Conservation (phyloP, 1,284 basidiomycete species). For the Boletus sp. region DNA sequence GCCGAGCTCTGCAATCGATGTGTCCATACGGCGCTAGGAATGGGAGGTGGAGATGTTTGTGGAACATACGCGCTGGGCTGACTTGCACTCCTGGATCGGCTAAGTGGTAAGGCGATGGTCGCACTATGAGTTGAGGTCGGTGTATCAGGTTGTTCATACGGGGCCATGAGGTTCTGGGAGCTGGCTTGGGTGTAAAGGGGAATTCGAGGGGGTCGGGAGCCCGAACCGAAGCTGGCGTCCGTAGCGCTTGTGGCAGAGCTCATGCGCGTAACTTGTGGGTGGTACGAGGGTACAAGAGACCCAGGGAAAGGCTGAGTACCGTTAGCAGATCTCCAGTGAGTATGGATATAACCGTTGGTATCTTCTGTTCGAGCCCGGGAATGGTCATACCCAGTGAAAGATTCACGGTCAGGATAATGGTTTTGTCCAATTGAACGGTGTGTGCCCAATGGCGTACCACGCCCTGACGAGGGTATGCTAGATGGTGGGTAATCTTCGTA, state of each 20-base stretch:
- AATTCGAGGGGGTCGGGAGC: slow-evolving; percentile 42
- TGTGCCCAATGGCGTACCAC: slow-evolving; percentile 61
- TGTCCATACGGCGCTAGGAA: slow-evolving; percentile 54
- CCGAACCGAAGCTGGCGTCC: slow-evolving; percentile 49
- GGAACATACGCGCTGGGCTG: slow-evolving; percentile 68
- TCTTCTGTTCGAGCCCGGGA: slow-evolving; percentile 74
- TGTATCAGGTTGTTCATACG: slow-evolving; percentile 44
- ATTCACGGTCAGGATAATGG: slow-evolving; percentile 55
- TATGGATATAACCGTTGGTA: slow-evolving; percentile 58
- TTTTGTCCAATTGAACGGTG: slow-evolving; percentile 55
- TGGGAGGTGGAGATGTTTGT: slow-evolving; percentile 53
- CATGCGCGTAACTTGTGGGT: slow-evolving; percentile 48
- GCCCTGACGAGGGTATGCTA: slow-evolving; percentile 54
- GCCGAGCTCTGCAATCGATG: slow-evolving; percentile 49
- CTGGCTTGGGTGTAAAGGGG: slow-evolving; percentile 68
- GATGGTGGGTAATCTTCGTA: slow-evolving; percentile 65
- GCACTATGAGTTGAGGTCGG: slow-evolving; percentile 27
- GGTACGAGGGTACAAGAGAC: slow-evolving; percentile 24
- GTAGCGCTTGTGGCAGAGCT: slow-evolving; percentile 43
- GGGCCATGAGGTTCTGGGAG: slow-evolving; percentile 54
- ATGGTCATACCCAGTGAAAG: slow-evolving; percentile 44
- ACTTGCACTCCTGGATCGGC: slow-evolving; percentile 68
- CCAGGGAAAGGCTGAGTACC: slow-evolving; percentile 31
- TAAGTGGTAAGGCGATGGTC: slow-evolving; percentile 34
- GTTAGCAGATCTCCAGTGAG: slow-evolving; percentile 55